phyloP scores from a whole-genome alignment of 176 grass and related monocot genomes.

The Aechmea fasciata region DNA sequence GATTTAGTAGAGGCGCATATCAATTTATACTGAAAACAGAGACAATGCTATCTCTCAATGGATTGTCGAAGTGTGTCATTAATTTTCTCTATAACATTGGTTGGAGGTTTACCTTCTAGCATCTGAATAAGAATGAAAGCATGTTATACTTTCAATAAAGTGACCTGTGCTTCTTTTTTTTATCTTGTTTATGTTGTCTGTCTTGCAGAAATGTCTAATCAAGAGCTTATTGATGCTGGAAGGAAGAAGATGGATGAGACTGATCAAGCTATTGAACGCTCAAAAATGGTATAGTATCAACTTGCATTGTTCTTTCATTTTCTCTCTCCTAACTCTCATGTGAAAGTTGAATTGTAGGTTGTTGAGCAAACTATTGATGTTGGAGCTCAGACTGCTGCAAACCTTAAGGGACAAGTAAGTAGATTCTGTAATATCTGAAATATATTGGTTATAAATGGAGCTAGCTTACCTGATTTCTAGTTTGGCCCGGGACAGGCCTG shows the following conservation, averaged over 20 bases:
- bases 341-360: slow-evolving; percentile 45
- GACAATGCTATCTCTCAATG: too few species aligned
- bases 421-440: not conserved
- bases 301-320: not conserved
- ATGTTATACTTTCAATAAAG: too few species aligned
- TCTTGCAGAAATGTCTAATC: slow-evolving; percentile 83
- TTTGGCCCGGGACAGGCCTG: too few species aligned
- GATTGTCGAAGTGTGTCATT: too few species aligned
- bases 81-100: too few species aligned
- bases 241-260: slow-evolving; percentile 93
- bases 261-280: slow-evolving; percentile 88
- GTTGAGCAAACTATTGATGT: slow-evolving; percentile 96
- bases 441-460: slow-evolving; percentile 11
- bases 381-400: slow-evolving; percentile 85
- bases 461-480: too few species aligned
- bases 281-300: slow-evolving; percentile 52
- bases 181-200: too few species aligned
- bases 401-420: slow-evolving; percentile 79
- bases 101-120: not conserved
- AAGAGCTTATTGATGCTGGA: slow-evolving; percentile 74
- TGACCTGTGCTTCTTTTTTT: too few species aligned
- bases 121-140: not conserved
- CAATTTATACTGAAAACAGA: too few species aligned
- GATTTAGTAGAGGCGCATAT: too few species aligned
- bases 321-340: slow-evolving; percentile 7